Evolutionary conservation across 2,329 filamentous ascomycete genomes (phyloP).

Genomic region (Amphichorda felina): DNA sequence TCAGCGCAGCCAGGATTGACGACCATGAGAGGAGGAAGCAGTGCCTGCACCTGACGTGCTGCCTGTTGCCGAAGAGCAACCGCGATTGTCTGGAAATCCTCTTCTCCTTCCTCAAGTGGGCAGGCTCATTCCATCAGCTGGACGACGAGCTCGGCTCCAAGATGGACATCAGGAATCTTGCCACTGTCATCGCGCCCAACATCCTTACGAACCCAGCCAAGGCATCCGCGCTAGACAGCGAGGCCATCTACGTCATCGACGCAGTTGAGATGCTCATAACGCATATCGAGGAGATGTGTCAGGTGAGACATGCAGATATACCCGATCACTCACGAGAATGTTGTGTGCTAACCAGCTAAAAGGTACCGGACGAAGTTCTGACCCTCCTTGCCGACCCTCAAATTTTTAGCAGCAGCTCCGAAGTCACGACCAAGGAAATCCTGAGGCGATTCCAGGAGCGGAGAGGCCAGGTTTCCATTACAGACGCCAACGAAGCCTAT

Average conservation of each 20-base stretch:
- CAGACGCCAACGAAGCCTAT: slow-evolving; percentile 45
- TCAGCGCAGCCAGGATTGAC: slow-evolving; percentile 76
- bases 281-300: slow-evolving; percentile 91
- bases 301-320: too few species aligned
- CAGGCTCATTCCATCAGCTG: slow-evolving; percentile 90
- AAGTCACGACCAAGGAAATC: slow-evolving; percentile 95
- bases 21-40: slow-evolving; percentile 75
- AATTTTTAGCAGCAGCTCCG: slow-evolving; percentile 69
- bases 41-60: slow-evolving; percentile 82
- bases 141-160: slow-evolving; percentile 96
- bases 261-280: slow-evolving; percentile 85
- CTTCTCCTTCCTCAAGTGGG: slow-evolving; percentile 95
- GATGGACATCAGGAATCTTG: slow-evolving; percentile 97
- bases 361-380: slow-evolving; percentile 91
- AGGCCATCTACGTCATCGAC: slow-evolving; percentile 87
- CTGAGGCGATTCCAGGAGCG: slow-evolving; percentile 86
- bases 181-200: slow-evolving; percentile 94
- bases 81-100: slow-evolving; percentile 90
- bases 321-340: too few species aligned
- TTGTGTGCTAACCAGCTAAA: slow-evolving; percentile 1
- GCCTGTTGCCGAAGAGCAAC: slow-evolving; percentile 82
- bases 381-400: slow-evolving; percentile 73
- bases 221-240: slow-evolving; percentile 60
- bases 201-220: slow-evolving; percentile 67
- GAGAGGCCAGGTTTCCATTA: slow-evolving; percentile 43